These are phyloP conservation scores for Candida jianshihensis DNA, from an alignment of 805 yeast species.

Conservation along the genomic window DNA sequence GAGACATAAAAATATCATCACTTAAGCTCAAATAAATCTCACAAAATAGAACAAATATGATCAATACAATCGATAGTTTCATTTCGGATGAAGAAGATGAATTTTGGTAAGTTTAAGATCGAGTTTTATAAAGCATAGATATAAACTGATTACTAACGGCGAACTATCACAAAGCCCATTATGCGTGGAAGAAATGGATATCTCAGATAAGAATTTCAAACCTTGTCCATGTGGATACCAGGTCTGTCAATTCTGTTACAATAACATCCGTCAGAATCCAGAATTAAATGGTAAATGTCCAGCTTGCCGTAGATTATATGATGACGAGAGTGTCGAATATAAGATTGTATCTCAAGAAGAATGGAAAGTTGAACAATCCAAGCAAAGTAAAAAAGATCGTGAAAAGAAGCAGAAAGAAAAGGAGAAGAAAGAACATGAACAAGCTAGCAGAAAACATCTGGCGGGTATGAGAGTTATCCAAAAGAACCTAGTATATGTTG, in stretches of 20 bases:
- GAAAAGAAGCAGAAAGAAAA: constrained; percentile 82
- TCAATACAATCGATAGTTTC: constrained; percentile 41
- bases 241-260: constrained; percentile 96
- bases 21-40: background rate
- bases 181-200: constrained; percentile 97
- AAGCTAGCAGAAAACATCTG: constrained; percentile 72
- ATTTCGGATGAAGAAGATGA: constrained; percentile 80
- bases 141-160: constrained; percentile 12
- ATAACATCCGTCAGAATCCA: constrained; percentile 91
- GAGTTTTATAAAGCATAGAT: too few relatives aligned
- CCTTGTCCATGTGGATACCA: constrained; percentile 99
- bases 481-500: constrained; percentile 92
- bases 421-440: constrained; percentile 86
- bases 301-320: constrained; percentile 91
- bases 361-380: constrained; percentile 67
- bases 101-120: constrained; percentile 45
- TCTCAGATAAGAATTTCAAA: constrained; percentile 90
- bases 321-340: constrained; percentile 89
- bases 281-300: constrained; percentile 96
- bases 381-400: constrained; percentile 73
- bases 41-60: constrained; percentile 11
- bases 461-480: constrained; percentile 98
- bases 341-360: constrained; percentile 81
- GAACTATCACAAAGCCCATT: constrained; percentile 53
- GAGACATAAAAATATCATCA: background rate